Evolutionary conservation across 148 eudicot genomes (phyloP), one percentile per base, ranked within the genome.

Genomic region (Suaeda aralocaspica): DNA sequence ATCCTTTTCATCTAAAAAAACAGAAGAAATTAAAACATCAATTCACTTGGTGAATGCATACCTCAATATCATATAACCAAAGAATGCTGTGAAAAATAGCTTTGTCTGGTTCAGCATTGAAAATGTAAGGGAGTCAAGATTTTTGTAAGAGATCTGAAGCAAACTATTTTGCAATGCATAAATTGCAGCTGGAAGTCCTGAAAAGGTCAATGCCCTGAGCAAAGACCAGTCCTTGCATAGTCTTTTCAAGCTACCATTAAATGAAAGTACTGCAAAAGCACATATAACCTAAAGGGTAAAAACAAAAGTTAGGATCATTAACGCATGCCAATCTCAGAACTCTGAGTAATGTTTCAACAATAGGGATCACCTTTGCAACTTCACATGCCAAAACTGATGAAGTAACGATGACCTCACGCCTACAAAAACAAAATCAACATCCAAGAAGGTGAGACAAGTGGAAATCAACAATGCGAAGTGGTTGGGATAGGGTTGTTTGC

Each of bases 61-160:
- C 98, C 99, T 87, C 79, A 94, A 61, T 61, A 94, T 84, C 33
- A 94, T 81, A 73, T 72, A 94, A 29, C 91, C 87, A 69, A 94
- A 94, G 77, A 94, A 81, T 18, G 98, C 99, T 44, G 99, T 91
- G 78, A 91, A 91, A 42, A 94, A 64, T 60, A 94, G 82, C 68
- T 91, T 94, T 49, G 97, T 94, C 88, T 94, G 99, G 66, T 94
- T 94, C 87, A 94, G 81, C 73, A 94, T 94, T 64, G 96, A 87
- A 72, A 94, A 94, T 36, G 99, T 94, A 76, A 94, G 93, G 5
- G 97, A 91, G 78, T 91, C 99, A 29, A 94, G 92, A 80, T 91
- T 94, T 81, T 65, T 86, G 79, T 94, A 94, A n/a, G 98, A 84
- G 60, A 94, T 94, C 87, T 94, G 99, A 76, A 91, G 84, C 82